Evolutionary conservation across 129 eudicot species (phyloP), one percentile per base, ranked within the genome.

Genomic region (Centaurea solstitialis): DNA sequence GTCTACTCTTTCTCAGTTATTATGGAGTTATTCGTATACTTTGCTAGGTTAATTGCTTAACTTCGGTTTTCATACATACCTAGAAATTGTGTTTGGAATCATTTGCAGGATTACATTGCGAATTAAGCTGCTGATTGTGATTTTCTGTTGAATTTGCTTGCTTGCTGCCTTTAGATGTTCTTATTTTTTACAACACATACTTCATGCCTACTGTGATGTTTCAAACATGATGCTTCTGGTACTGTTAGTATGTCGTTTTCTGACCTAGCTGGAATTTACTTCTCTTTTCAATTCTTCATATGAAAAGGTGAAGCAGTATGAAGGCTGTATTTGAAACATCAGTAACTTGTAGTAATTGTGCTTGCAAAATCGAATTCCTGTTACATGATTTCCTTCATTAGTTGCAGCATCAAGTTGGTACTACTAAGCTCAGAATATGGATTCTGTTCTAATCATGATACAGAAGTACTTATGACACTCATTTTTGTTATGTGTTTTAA

Each of bases 1-100:
- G 92, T 88, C 20, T 23, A 66, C 33, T 59, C 45, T 70, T 26
- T 57, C 75, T 68, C 73, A 18, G 33, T 28, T 17, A 13, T 28
- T 17, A 13, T 33, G 62, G 15, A 11, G 70, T 73, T 77, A 24
- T 38, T 50, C 9, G 33, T 47, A 69, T n/a, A 45, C 23, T 22
- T 20, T 13, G 20, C 22, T 50, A 24, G 38, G 65, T 43, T 75
- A 4, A 33, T 71, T 41, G 8, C 38, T n/a, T 67, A 5, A 8
- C 8, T 18, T 61, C 12, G 24, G 12, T 13, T 71, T 18, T 71
- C 4, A 38, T 38, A 38, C 28, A 38, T 38, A 38, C 28, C 75
- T 71, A 71, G 75, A 4, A 39, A 64, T 65, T 73, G 9, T 67
- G 40, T 38, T 43, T 24, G 38, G 64, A 40, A 65, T 74, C 50